Conservation (phyloP, 2,329 filamentous ascomycete species). For the Aureobasidium sp. region DNA sequence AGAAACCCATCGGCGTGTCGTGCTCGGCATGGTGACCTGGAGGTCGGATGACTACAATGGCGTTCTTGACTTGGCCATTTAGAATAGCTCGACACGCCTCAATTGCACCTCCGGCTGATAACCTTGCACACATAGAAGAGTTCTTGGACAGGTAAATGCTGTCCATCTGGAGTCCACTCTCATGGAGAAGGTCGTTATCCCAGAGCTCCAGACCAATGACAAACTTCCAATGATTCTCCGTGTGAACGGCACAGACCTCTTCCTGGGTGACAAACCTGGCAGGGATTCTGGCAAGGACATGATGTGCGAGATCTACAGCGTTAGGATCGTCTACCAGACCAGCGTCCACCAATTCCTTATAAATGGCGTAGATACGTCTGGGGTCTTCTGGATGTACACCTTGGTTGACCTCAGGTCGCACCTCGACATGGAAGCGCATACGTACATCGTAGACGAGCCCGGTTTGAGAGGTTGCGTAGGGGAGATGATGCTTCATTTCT, state of each 20-base stretch:
- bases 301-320: conserved; percentile 38
- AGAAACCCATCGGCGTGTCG: conserved; percentile 84
- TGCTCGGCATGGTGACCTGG: conserved; percentile 93
- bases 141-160: conserved; percentile 39
- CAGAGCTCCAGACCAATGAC: conserved; percentile 39
- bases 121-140: conserved; percentile 58
- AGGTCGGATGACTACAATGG: conserved; percentile 88
- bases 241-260: conserved; percentile 77
- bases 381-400: conserved; percentile 87
- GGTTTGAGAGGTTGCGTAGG: conserved; percentile 34
- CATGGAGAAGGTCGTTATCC: conserved; percentile 55
- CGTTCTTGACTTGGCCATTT: conserved; percentile 77
- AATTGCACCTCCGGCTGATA: conserved; percentile 88
- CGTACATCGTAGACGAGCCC: conserved; percentile 71
- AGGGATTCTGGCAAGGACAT: conserved; percentile 60
- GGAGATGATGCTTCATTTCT: conserved; percentile 32
- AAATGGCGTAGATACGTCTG: conserved; percentile 84
- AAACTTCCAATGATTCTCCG: conserved; percentile 69
- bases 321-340: conserved; percentile 65
- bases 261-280: conserved; percentile 69
- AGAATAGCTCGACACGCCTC: conserved; percentile 93
- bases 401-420: conserved; percentile 49
- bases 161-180: conserved; percentile 42
- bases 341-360: conserved; percentile 75
- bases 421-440: conserved; percentile 91